A percentile compares a stretch with the other conserved stretches of the same genome.
Conservation (phyloP, 140 eudicot species). For the Erigeron philadelphicus region DNA sequence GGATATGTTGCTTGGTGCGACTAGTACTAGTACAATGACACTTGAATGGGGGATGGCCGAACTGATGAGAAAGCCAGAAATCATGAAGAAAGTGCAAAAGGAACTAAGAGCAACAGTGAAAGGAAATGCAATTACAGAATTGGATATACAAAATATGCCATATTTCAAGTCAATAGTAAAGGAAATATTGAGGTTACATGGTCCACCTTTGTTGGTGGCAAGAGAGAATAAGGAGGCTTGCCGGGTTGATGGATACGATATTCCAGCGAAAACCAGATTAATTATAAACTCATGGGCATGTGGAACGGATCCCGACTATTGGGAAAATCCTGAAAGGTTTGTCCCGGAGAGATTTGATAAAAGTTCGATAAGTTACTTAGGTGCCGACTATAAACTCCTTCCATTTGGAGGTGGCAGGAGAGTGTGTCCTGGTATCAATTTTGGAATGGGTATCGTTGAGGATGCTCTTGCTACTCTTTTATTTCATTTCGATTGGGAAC, state of each 20-base stretch:
- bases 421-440: background rate
- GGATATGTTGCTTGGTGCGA: background rate
- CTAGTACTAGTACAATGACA: background rate
- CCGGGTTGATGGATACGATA: background rate
- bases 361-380: background rate
- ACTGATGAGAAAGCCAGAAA: background rate
- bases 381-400: background rate
- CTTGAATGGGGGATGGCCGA: background rate
- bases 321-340: background rate
- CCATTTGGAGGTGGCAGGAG: constrained; percentile 11
- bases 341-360: constrained; percentile 1
- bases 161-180: background rate
- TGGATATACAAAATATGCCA: constrained; percentile 1
- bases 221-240: background rate
- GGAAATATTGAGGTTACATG: constrained; percentile 3
- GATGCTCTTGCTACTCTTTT: background rate
- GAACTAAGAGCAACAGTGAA: background rate
- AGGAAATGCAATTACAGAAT: background rate
- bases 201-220: background rate
- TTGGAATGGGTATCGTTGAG: background rate
- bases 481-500: constrained; percentile 4
- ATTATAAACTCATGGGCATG: background rate
- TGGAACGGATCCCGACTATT: background rate
- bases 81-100: background rate
- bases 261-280: background rate